Evolutionary conservation across 2,329 filamentous ascomycete species (phyloP), one percentile per base, ranked within the genome.

Genomic region (Neophaeococcomyces mojaviensis): DNA sequence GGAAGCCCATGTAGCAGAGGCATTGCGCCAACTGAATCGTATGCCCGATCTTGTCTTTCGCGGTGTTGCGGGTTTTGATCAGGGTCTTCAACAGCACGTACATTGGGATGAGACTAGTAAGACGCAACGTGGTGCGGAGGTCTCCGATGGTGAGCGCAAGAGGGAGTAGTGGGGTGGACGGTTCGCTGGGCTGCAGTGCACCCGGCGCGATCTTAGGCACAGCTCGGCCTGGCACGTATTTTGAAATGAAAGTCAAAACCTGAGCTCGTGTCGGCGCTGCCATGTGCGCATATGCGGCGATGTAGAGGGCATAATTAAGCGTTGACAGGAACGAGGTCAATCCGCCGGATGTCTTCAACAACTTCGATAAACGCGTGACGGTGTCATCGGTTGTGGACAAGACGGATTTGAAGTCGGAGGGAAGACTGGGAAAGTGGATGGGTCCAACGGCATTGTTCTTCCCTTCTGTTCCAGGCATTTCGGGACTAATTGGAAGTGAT

Each of bases 361-460:
- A 78, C 54, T 79, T 79, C 44, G 32, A 15, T 15, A 33, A 32
- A 6, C 41, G 41, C 18, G 15, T n/a, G 18, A 44, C 19, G 41
- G 41, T 44, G 3, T 15, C 15, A 22, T 44, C 41, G 7, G 41
- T 31, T 24, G 32, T 37, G 22, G 8, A 28, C 5, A 44, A 10
- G 15, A 37, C 8, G 6, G 41, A 37, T 13, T 44, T 44, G 32
- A 44, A 13, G 22, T 37, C 41, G 15, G 32, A 36, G 10, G 41
- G 32, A 10, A 44, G 13, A 4, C 3, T 10, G 3, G 40, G 40
- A 79, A 98, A 98, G 74, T 98, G 92, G 68, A 98, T 98, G 70
- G 96, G 86, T 58, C 88, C 86, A 66, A 98, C 92, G 68, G 96
- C 94, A 35, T 88, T 94, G 57, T 92, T 92, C 62, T 92, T n/a